Base-by-base conservation (phyloP, 768 basidiomycete genomes). In the Mycena capillaripes region DNA sequence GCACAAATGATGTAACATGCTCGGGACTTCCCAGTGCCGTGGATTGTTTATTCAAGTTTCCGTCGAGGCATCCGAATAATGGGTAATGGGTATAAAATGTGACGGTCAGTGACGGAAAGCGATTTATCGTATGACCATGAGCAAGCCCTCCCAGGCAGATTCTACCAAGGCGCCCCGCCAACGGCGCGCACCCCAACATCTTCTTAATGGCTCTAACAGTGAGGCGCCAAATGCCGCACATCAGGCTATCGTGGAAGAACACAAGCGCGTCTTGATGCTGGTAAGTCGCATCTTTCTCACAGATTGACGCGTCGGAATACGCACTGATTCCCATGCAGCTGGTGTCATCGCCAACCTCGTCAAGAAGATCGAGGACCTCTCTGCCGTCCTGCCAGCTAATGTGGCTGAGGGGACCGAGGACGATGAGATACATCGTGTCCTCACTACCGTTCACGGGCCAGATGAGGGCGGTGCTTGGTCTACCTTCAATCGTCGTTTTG, bases 191-290 rank as follows among this genome's bases (percentile, higher is more conserved):
- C 29, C 52, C 6, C 27, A 32, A 17, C 52, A 30, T 14, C 67
- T 69, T 12, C 10, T 61, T 7, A 50, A 69, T 55, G 59, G 59
- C 21, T 60, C 57, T 7, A 69, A 69, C 23, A 57, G 58, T 25
- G 67, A 60, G 10, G 50, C 67, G 7, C 66, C 66, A 4, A 67
- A 23, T 23, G 66, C 66, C 17, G 66, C 57, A 8, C 66, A 67
- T 67, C 56, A 67, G 19, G 42, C 32, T 21, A 17, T 65, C 29
- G 14, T 65, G 4, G 32, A 67, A 11, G 11, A 36, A 59, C 55
- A n/a, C 57, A 57, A 34, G 48, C 58, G 29, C 40, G 67, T 44
- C 38, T 16, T 23, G 10, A 23, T n/a, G 2, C 38, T 9, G 59
- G 67, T 46, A 12, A 34, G 57, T 29, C 44, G 27, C 32, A 9